Base-by-base conservation (phyloP, 495 filamentous ascomycete species). In the Clavariopsis aquatica region DNA sequence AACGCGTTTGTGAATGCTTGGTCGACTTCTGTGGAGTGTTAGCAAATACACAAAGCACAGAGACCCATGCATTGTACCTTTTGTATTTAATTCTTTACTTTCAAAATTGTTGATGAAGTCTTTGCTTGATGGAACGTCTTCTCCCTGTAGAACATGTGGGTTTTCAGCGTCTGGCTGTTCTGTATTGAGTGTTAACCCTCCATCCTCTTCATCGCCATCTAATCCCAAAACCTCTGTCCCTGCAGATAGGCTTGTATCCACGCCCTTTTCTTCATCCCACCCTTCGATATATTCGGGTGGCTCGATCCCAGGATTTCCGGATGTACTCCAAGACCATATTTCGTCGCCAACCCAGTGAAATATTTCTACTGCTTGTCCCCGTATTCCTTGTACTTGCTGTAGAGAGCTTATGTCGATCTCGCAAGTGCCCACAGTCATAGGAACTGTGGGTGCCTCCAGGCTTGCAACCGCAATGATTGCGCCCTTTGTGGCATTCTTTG, bases 341-440 rank as follows among this genome's bases (percentile, higher is more conserved):
- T 91, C 88, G 80, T 91, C 88, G 0, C 88, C 88, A 62, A 83
- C 81, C 88, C 88, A 91, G 71, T 91, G 88, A 36, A 88, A 72
- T 17, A 83, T 84, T 52, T 83, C 76, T 23, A 91, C 88, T 7
- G 88, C 88, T 71, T 84, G 83, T 1, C 88, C 88, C 73, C 87
- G 89, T 22, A 80, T 77, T 0, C 88, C 88, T 64, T 82, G 80
- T 1, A 88, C 87, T 41, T 82, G 77, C 15, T 78, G 74, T 17
- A 91, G 71, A 2, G 74, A 75, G 23, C 81, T 79, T 41, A 91
- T 77, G 78, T 91, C 83, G 57, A 90, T 84, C 69, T 85, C 86
- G 68, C 87, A 89, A 5, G 83, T 71, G 0, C 88, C 88, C 1
- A 91, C 84, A 49, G 82, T 87, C 43, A 85, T 71, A 0, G 88